Base-by-base conservation (phyloP, 257 asterid species). In the Solanum microdontum region DNA sequence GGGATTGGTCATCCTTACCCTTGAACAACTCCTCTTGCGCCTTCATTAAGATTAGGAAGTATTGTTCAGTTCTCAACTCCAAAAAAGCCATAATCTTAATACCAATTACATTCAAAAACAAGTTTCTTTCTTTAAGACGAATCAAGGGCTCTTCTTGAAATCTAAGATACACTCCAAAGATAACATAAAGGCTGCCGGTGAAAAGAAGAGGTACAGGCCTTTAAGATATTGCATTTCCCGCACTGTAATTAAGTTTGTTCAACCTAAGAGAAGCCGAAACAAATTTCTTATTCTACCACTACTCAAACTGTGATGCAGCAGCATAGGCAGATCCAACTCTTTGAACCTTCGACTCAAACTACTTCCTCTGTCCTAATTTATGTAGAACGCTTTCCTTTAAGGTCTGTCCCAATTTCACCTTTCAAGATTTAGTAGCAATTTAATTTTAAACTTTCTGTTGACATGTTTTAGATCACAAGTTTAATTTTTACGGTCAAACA, bases 11-110 rank as follows among this genome's bases (percentile, higher is more conserved):
- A 23, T 90, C 93, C 87, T 92, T 91, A 82, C 92, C 94, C 33
- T 90, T 77, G 51, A 89, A 51, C 85, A 97, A 93, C 93, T 93
- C 98, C 88, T 92, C 95, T 76, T 90, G 82, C 19, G 98, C 98
- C 98, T 95, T 91, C 88, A 91, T 70, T 70, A 43, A 70, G 51
- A 40, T 70, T 72, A 45, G 8, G 43, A 82, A 45, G 85, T 45
- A 45, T 26, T 28, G 4, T 17, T 82, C 43, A 82, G 30, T 28
- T 82, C 69, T 45, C 69, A 82, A 82, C 85, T 28, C 69, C 69
- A 30, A 36, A 82, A 82, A 28, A 28, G 69, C 21, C 85, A 82
- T 28, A 17, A 28, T 82, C 43, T 24, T 8, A 80, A 9, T 80
- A 80, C 19, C 21, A 80, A 48, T 82, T 1, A 48, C 19, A 17